Evolutionary conservation across 2,329 filamentous ascomycete genomes (phyloP), one percentile per base, ranked within the genome.

Genomic region (Tolypocladium cylindrosporum): DNA sequence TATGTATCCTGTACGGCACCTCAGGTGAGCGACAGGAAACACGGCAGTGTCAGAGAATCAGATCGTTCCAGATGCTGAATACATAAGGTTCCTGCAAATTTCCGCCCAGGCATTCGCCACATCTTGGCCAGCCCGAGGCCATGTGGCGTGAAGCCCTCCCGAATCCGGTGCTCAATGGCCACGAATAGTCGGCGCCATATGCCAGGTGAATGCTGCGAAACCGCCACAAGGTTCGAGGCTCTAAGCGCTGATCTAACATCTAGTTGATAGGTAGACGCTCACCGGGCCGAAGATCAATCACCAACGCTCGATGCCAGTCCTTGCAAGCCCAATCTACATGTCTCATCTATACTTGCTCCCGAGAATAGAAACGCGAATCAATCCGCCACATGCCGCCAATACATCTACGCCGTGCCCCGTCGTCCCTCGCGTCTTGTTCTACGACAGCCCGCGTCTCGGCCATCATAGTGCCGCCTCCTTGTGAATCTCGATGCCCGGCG

Each of bases 401-500:
- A 34, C 45, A 8, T 50, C 27, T 50, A 4, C 40, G 53, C 39
- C 40, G 37, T 54, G 31, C 53, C 19, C 14, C 34, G 39, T 39
- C 27, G 21, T 41, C 7, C 9, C 9, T 41, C 42, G 39, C 45
- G 45, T 9, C 27, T 10, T 27, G 27, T 2, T 27, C 21, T 41
- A 41, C 21, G 41, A 10, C 11, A 1, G 39, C 39, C 37, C 14
- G 6, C 36, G 16, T 34, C 24, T 27, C 16, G 8, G 39, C 39
- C 21, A 13, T 59, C 40, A 69, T 39, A 70, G 61, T 0, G 69
- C 62, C 42, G 61, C 62, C 60, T 80, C 77, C 65, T 80, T 81
- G 65, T 81, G 78, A 61, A 81, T 81, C 65, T 81, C 79, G 55
- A 81, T 76, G 37, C 77, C 65, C 0, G 78, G 74, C 27, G 79